Evolutionary conservation across 2,329 filamentous ascomycete species (phyloP), one percentile per base, ranked within the genome.

Genomic region (Lecanicillium sp.): DNA sequence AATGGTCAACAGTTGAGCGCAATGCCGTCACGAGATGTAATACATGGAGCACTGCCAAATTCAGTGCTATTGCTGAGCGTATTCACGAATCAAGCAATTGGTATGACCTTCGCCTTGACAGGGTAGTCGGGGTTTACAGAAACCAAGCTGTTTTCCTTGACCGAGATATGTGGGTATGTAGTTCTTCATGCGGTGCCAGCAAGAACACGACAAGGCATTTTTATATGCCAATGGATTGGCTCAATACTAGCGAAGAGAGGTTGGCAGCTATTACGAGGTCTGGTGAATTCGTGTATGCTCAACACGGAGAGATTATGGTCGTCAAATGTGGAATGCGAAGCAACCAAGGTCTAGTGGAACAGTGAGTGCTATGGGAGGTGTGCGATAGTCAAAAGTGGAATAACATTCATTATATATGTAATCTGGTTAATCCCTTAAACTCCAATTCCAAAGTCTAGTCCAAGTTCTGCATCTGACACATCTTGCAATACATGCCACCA

Each of bases 401-500:
- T n/a, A n/a, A n/a, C n/a, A n/a, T n/a, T n/a, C n/a, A n/a, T n/a
- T n/a, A n/a, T n/a, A n/a, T n/a, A n/a, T n/a, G n/a, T n/a, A n/a
- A n/a, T n/a, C n/a, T n/a, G n/a, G 29, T 30, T 9, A 30, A 30
- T 30, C 9, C n/a, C 5, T n/a, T 35, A 59, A 39, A 17, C 26
- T 29, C 26, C 26, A 29, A 29, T 7, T 29, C 26, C 26, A 7
- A 29, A 7, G n/a, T 38, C 37, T 53, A 58, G 26, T 66, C 64
- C 26, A 67, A 53, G 43, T 60, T 62, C 43, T 69, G 65, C 32
- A 60, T 62, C 58, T 71, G 61, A 47, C 71, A 72, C 74, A 78
- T 76, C 51, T 74, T 67, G 55, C 66, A 68, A 57, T 78, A 78
- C 48, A 69, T 58, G 2, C 72, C 72, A 15, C 65, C 58, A 17